These are phyloP conservation scores for Fusarium longipes DNA, from an alignment of 2,329 filamentous ascomycete genomes.

Conservation along the genomic window DNA sequence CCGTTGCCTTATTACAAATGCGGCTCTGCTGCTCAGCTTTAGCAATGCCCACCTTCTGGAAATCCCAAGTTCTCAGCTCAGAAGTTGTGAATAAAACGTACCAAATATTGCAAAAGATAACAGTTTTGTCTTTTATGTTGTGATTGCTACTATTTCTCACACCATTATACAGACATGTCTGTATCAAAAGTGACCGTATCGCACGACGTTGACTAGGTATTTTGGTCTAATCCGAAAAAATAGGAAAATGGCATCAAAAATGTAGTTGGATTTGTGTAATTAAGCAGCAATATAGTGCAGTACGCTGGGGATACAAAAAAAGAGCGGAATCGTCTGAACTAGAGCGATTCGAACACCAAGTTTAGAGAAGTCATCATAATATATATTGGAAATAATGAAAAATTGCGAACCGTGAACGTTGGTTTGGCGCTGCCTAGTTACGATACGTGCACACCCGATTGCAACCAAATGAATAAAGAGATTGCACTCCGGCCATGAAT, in stretches of 20 bases:
- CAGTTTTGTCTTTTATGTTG: neutral
- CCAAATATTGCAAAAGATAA: neutral
- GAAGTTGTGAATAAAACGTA: neutral
- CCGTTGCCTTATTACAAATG: neutral
- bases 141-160: neutral
- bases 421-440: no score
- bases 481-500: no score
- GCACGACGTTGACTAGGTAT: neutral
- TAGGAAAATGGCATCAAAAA: neutral
- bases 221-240: neutral
- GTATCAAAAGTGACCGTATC: no score
- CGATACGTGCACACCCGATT: no score
- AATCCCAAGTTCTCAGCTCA: neutral
- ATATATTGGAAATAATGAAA: no score
- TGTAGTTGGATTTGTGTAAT: neutral
- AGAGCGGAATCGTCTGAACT: neutral
- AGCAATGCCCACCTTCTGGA: neutral
- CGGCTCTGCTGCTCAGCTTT: constrained; percentile 12
- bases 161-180: neutral
- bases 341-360: neutral
- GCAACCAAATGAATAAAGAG: no score
- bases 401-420: neutral
- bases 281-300: neutral
- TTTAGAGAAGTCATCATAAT: neutral
- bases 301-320: neutral